Evolutionary conservation across 2,329 filamentous ascomycete species (phyloP), one percentile per base, ranked within the genome.

Genomic region (Cytospora piceae): DNA sequence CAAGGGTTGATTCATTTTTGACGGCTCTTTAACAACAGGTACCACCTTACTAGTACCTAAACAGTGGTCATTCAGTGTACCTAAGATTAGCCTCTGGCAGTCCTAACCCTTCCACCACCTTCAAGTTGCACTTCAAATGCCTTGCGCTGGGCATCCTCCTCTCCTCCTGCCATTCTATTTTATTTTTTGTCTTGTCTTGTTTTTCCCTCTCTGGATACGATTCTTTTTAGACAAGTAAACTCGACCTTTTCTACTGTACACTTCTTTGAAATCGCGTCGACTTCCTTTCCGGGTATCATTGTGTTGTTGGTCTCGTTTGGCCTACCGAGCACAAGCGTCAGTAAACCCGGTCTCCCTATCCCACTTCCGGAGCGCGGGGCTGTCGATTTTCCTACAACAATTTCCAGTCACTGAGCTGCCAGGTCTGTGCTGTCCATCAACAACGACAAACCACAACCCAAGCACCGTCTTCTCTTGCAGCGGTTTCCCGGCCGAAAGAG

Each of bases 361-460:
- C 65, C 53, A 56, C 37, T 17, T 42, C 46, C 46, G 46, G 46
- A 49, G 52, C 60, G 60, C 60, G 60, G 60, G 60, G 60, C 60
- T 56, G n/a, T 49, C 12, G 46, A 49, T 24, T 55, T 46, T 27
- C 24, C 5, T 22, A 49, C 46, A 49, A 49, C 46, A 49, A 49
- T 49, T 49, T 24, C 46, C 8, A 49, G 46, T 22, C n/a, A 49
- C 11, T 49, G n/a, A 49, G n/a, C 46, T 49, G 42, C 24, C 46
- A 49, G 46, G 46, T 49, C 46, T 24, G 22, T 46, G 22, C 17
- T 22, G 22, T 46, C 22, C 57, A 49, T 31, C 34, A 3, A 58
- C 22, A 27, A 46, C 9, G 20, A 58, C 37, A 24, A 37, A 27
- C 29, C 42, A 49, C 58, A 61, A 61, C 29, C 20, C 4, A n/a